Percentiles rank a stretch among this genome's conserved stretches.
phyloP scores from a whole-genome alignment of 257 asterid genomes.

The Plantago major region DNA sequence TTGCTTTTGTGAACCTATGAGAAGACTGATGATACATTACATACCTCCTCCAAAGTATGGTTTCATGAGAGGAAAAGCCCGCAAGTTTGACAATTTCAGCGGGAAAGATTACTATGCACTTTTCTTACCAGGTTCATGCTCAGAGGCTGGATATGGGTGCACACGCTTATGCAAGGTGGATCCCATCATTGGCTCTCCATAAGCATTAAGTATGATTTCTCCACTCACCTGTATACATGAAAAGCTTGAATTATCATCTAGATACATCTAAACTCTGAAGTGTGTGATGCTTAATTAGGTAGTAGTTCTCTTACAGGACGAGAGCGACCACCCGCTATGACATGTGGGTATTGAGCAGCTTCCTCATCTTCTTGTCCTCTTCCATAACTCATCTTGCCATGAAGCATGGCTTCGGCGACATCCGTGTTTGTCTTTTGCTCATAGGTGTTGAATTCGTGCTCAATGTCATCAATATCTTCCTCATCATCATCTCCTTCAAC shows the following conservation, averaged over 20 bases:
- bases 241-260: not conserved
- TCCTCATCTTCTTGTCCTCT: constrained; percentile 91
- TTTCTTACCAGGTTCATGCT: constrained; percentile 51
- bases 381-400: constrained; percentile 96
- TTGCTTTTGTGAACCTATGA: not conserved
- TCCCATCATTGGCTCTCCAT: constrained; percentile 69
- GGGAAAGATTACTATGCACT: not conserved
- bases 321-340: constrained; percentile 75
- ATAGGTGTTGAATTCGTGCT: constrained; percentile 85
- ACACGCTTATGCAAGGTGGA: constrained; percentile 76
- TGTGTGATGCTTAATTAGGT: not conserved
- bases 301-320: constrained; percentile 43
- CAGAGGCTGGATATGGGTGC: constrained; percentile 69
- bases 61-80: not conserved
- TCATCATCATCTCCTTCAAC: constrained; percentile 98
- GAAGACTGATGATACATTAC: not conserved
- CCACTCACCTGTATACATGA: constrained; percentile 63
- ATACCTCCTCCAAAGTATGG: not conserved
- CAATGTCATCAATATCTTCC: constrained; percentile 91
- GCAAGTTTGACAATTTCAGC: not conserved
- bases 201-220: constrained; percentile 59
- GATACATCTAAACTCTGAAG: not conserved
- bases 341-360: constrained; percentile 64
- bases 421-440: constrained; percentile 58
- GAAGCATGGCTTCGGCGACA: constrained; percentile 83